A percentile compares a stretch with the other conserved stretches of the same genome.
Conservation (phyloP, 2,329 filamentous ascomycete species). For the Balansia obtecta region DNA sequence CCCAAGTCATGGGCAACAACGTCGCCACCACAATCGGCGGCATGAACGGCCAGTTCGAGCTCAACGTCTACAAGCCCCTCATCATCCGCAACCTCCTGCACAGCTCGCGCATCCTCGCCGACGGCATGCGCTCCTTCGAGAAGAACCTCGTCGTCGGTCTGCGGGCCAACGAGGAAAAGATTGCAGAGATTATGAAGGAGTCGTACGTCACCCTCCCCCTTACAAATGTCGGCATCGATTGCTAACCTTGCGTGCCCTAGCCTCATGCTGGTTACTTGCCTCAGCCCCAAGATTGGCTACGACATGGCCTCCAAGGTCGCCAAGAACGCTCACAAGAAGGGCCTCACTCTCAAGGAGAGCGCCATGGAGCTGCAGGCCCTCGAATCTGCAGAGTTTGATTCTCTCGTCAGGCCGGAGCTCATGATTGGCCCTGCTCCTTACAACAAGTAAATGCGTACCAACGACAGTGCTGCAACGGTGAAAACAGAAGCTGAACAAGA, state of each 20-base stretch:
- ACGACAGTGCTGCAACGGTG: neutral
- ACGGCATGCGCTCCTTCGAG: constrained; percentile 92
- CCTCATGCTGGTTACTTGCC: constrained; percentile 94
- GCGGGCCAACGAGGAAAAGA: constrained; percentile 88
- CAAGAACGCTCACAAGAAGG: constrained; percentile 99
- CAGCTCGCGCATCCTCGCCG: constrained; percentile 75
- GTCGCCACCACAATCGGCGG: constrained; percentile 85
- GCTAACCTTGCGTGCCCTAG: constrained; percentile 29
- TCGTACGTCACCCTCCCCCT: constrained; percentile 45
- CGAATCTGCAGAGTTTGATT: constrained; percentile 80
- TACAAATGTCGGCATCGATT: neutral
- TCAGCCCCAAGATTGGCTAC: constrained; percentile 95
- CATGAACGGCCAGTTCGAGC: constrained; percentile 96
- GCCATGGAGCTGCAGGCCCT: constrained; percentile 88
- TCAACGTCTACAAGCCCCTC: constrained; percentile 98
- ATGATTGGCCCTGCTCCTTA: constrained; percentile 75
- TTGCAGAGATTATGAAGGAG: constrained; percentile 81
- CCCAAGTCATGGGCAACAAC: constrained; percentile 97
- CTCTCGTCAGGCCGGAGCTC: constrained; percentile 79
- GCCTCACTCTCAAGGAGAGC: constrained; percentile 81
- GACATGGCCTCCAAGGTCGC: constrained; percentile 95
- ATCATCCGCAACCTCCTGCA: constrained; percentile 92
- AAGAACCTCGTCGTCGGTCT: constrained; percentile 83
- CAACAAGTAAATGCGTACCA: constrained; percentile 22
- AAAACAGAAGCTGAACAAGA: neutral